Percentiles rank a stretch among this genome's conserved stretches.
These are phyloP conservation scores for Clohesyomyces aquaticus DNA, from an alignment of 495 filamentous ascomycete species.

Conservation along the genomic window DNA sequence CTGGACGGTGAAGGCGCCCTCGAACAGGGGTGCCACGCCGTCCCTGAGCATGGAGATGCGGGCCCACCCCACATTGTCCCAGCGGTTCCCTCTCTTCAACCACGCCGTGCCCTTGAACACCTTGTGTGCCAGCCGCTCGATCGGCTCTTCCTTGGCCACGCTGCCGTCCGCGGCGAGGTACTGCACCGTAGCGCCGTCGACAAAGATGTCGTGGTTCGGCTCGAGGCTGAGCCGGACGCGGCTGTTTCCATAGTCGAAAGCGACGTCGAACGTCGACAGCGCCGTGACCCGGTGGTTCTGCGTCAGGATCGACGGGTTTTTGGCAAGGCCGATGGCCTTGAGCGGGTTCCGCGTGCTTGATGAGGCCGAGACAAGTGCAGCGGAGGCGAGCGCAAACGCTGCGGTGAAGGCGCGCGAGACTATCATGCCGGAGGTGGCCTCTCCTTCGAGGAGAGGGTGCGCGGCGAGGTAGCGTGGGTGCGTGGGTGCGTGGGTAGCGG, in stretches of 20 bases:
- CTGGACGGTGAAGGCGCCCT: slow-evolving; percentile 82
- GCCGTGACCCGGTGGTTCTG: slow-evolving; percentile 78
- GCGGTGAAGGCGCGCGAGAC: slow-evolving; percentile 21
- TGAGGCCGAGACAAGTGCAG: slow-evolving; percentile 54
- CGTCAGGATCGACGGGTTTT: slow-evolving; percentile 76
- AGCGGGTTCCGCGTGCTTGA: slow-evolving; percentile 79
- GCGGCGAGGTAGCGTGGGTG: no score
- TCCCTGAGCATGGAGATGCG: slow-evolving; percentile 77
- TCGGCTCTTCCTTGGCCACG: slow-evolving; percentile 60
- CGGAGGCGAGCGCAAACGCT: slow-evolving; percentile 11
- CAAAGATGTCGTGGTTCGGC: slow-evolving; percentile 89
- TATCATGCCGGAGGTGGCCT: slow-evolving; percentile 24
- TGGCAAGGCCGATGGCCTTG: slow-evolving; percentile 70
- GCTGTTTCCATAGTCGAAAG: slow-evolving; percentile 70
- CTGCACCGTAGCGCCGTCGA: slow-evolving; percentile 71
- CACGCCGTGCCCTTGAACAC: slow-evolving; percentile 83
- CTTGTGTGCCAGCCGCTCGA: slow-evolving; percentile 72
- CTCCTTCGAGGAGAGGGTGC: slow-evolving; percentile 33
- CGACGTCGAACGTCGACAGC: slow-evolving; percentile 77
- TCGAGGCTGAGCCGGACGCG: slow-evolving; percentile 79
- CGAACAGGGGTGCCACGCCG: slow-evolving; percentile 78
- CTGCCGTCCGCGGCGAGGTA: slow-evolving; percentile 73
- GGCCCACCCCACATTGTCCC: slow-evolving; percentile 85
- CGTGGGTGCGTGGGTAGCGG: no score
- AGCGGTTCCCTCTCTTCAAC: slow-evolving; percentile 65